A percentile compares a stretch with the other conserved stretches of the same genome.
Evolutionary conservation across 2,329 filamentous ascomycete species (phyloP).

Genomic region (Ophiognomonia clavigignenti-juglandacearum): DNA sequence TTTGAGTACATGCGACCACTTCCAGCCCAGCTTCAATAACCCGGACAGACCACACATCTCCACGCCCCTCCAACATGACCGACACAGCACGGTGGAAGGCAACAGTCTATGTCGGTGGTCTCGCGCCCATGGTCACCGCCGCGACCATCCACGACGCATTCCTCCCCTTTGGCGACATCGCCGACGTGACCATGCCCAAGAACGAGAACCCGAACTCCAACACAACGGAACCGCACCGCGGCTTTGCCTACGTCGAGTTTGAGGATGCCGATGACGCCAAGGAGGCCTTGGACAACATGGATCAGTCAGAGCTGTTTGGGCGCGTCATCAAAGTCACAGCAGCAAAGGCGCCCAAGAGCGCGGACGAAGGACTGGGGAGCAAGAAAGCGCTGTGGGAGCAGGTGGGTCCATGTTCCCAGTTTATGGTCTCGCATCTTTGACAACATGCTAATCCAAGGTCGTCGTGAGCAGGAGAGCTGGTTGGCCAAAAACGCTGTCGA

Average conservation of each 20-base stretch:
- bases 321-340: conserved; percentile 86
- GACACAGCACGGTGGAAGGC: conserved; percentile 81
- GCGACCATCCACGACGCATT: conserved; percentile 84
- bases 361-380: conserved; percentile 81
- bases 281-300: conserved; percentile 99
- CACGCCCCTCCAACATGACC: conserved; percentile 53
- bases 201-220: conserved; percentile 78
- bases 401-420: conserved; percentile 47
- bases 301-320: conserved; percentile 92
- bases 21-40: no score
- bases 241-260: conserved; percentile 96
- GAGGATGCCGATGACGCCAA: conserved; percentile 80
- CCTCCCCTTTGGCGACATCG: conserved; percentile 93
- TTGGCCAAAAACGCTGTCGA: conserved; percentile 80
- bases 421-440: no score
- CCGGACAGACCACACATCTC: conserved; percentile 1
- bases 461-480: conserved; percentile 76
- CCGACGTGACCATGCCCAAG: conserved; percentile 85
- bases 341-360: conserved; percentile 87
- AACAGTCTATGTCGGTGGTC: conserved; percentile 87
- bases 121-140: conserved; percentile 72
- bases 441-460: no score
- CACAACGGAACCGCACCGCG: conserved; percentile 73
- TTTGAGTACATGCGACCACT: conserved; percentile 7
- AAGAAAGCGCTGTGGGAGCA: conserved; percentile 97